These are phyloP conservation scores for Taphrina communis DNA, from an alignment of 1,139 yeast genomes.

Conservation along the genomic window DNA sequence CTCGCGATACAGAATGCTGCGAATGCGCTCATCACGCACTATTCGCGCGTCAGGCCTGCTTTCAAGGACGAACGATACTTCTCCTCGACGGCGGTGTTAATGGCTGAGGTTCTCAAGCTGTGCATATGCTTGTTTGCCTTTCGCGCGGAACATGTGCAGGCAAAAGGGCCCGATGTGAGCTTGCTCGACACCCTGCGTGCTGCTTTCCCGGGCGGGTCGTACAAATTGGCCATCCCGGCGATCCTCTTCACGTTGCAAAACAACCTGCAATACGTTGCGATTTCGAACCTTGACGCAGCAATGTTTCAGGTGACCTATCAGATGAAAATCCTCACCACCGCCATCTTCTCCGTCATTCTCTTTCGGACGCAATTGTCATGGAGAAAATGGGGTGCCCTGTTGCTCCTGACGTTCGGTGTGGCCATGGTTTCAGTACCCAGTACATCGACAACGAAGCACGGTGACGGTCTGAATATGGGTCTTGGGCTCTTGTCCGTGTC, in stretches of 20 bases:
- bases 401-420: slow-evolving; percentile 53
- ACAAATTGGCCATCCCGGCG: slow-evolving; percentile 56
- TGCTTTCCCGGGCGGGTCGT: slow-evolving; percentile 48
- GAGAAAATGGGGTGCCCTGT: slow-evolving; percentile 53
- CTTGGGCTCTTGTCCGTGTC: slow-evolving; percentile 54
- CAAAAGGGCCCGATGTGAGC: slow-evolving; percentile 52
- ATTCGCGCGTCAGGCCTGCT: slow-evolving; percentile 56
- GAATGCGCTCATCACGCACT: slow-evolving; percentile 54
- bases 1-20: slow-evolving; percentile 53
- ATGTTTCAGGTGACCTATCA: slow-evolving; percentile 57
- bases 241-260: slow-evolving; percentile 52
- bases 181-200: slow-evolving; percentile 56
- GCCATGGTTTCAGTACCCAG: slow-evolving; percentile 52
- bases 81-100: slow-evolving; percentile 56
- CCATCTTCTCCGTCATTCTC: slow-evolving; percentile 54
- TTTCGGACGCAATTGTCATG: slow-evolving; percentile 51
- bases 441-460: slow-evolving; percentile 33
- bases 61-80: slow-evolving; percentile 51
- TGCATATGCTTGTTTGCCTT: slow-evolving; percentile 50
- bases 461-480: slow-evolving; percentile 15
- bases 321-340: slow-evolving; percentile 55
- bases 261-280: slow-evolving; percentile 55
- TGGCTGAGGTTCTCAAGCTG: slow-evolving; percentile 55
- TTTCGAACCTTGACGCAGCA: slow-evolving; percentile 55
- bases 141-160: slow-evolving; percentile 2